Evolutionary conservation across 75 land plant species (phyloP).

Genomic region (Selaginella moellendorffii): DNA sequence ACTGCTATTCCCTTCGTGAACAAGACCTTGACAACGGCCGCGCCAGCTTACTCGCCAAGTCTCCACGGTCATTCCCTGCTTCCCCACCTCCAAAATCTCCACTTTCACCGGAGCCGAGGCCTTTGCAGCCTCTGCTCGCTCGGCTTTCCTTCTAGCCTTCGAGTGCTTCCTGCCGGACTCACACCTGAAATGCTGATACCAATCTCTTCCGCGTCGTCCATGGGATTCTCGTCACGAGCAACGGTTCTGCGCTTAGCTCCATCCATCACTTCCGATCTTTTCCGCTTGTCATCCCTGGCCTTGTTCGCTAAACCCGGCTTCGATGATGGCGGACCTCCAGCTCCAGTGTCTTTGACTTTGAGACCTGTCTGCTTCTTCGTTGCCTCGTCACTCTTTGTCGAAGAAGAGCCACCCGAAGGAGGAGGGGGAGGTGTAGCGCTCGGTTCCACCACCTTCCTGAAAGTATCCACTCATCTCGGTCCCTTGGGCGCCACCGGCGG

Average conservation of each 20-base stretch:
- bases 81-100: slow-evolving; percentile 83
- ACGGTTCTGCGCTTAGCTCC: slow-evolving; percentile 19
- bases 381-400: not conserved
- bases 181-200: slow-evolving; percentile 39
- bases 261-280: slow-evolving; percentile 32
- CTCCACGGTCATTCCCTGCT: slow-evolving; percentile 64
- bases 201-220: slow-evolving; percentile 40
- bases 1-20: slow-evolving; percentile 69
- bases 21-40: slow-evolving; percentile 54
- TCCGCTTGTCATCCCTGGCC: slow-evolving; percentile 61
- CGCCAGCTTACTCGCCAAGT: slow-evolving; percentile 68
- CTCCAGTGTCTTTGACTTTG: not conserved
- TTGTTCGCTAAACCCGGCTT: too few species aligned
- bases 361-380: not conserved
- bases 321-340: not conserved
- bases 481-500: not conserved
- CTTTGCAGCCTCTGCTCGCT: slow-evolving; percentile 56
- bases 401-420: too few species aligned
- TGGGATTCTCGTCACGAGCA: slow-evolving; percentile 14
- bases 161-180: slow-evolving; percentile 45
- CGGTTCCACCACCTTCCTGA: not conserved
- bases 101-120: slow-evolving; percentile 80
- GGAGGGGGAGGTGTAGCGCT: too few species aligned
- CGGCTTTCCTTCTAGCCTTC: slow-evolving; percentile 81
- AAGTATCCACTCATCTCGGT: not conserved